Evolutionary conservation across 2,329 filamentous ascomycete species (phyloP).

Genomic region (Colletotrichum spaethianum): DNA sequence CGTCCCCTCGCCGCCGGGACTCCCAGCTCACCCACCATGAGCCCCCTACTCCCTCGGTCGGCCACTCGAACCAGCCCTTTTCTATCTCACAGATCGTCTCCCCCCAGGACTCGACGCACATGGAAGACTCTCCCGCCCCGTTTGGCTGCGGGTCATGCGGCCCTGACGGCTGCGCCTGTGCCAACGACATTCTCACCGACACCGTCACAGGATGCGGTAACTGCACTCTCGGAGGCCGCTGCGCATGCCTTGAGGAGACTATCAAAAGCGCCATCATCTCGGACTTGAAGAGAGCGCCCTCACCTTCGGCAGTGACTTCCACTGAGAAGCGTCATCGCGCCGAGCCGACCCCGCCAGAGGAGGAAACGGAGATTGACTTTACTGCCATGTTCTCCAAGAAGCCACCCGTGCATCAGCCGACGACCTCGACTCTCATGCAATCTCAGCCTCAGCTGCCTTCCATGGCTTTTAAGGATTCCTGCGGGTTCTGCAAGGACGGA

Average conservation of each 20-base stretch:
- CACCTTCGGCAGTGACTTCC: constrained; percentile 57
- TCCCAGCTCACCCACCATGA: constrained; percentile 35
- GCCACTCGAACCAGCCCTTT: constrained; percentile 59
- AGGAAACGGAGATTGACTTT: constrained; percentile 81
- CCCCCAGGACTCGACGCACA: constrained; percentile 61
- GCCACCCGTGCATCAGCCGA: constrained; percentile 48
- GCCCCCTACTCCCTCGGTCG: constrained; percentile 49
- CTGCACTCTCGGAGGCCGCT: constrained; percentile 74
- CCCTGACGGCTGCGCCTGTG: constrained; percentile 68
- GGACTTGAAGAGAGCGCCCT: constrained; percentile 66
- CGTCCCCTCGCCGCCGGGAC: constrained; percentile 39
- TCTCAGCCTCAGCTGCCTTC: constrained; percentile 53
- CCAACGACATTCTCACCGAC: constrained; percentile 70
- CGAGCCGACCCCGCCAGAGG: constrained; percentile 64
- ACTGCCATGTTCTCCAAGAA: constrained; percentile 74
- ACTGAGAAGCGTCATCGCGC: constrained; percentile 71
- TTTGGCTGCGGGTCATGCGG: constrained; percentile 71
- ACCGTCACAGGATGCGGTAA: constrained; percentile 73
- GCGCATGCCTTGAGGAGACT: constrained; percentile 75
- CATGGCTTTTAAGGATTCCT: constrained; percentile 71
- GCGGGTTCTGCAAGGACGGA: constrained; percentile 86
- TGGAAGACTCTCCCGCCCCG: constrained; percentile 50
- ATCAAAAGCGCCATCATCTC: constrained; percentile 63
- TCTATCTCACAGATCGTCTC: constrained; percentile 72
- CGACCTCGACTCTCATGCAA: constrained; percentile 39